phyloP scores from a whole-genome alignment of 2,329 filamentous ascomycete genomes.

The Arthrobotrys pseudoclavata region DNA sequence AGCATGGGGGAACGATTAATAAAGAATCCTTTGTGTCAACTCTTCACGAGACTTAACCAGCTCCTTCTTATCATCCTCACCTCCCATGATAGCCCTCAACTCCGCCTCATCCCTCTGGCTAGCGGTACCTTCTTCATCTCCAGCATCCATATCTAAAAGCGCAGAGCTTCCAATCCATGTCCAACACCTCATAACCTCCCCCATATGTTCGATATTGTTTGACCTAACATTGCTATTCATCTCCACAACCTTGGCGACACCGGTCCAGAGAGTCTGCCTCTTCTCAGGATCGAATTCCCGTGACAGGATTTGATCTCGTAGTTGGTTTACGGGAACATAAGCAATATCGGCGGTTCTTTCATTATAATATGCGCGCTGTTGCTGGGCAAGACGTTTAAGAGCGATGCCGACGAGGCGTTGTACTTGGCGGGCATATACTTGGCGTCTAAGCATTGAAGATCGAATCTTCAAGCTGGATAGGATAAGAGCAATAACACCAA shows the following conservation, averaged over 20 bases:
- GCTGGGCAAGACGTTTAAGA: slow-evolving; percentile 82
- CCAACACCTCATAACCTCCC: slow-evolving; percentile 75
- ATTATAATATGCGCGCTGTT: slow-evolving; percentile 82
- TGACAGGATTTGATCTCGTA: slow-evolving; percentile 90
- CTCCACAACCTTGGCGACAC: slow-evolving; percentile 87
- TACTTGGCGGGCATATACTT: slow-evolving; percentile 71
- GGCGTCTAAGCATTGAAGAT: slow-evolving; percentile 74
- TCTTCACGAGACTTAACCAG: slow-evolving; percentile 65
- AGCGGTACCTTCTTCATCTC: slow-evolving; percentile 29
- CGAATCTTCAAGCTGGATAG: slow-evolving; percentile 37
- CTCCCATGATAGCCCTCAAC: slow-evolving; percentile 50
- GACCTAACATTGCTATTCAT: slow-evolving; percentile 91
- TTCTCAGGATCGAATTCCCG: slow-evolving; percentile 82
- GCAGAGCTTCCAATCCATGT: slow-evolving; percentile 76
- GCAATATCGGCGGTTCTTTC: slow-evolving; percentile 74
- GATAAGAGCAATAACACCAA: slow-evolving; percentile 65
- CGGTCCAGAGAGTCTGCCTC: slow-evolving; percentile 85
- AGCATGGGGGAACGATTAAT: slow-evolving; percentile 14
- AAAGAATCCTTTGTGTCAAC: slow-evolving; percentile 62
- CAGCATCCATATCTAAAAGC: slow-evolving; percentile 44
- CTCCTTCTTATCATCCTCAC: slow-evolving; percentile 32
- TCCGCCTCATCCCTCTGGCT: slow-evolving; percentile 50
- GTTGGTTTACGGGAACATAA: slow-evolving; percentile 87
- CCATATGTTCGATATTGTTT: slow-evolving; percentile 76
- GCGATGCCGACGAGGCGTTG: slow-evolving; percentile 80